Evolutionary conservation across 345 rosid genomes (phyloP).

Genomic region (Brassica nigra): DNA sequence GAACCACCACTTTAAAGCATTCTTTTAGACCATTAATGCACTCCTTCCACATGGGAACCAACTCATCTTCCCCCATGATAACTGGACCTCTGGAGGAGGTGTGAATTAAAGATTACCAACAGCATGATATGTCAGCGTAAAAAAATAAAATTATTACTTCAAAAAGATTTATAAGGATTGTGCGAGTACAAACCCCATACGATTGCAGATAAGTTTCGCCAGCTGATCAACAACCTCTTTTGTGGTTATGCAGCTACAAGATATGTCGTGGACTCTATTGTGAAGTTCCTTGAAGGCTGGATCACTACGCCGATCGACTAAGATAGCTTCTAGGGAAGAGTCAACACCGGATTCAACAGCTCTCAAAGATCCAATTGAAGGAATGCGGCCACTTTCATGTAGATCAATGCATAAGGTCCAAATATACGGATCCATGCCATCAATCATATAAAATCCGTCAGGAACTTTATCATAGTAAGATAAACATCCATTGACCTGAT

Average conservation of each 20-base stretch:
- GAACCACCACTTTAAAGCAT: slow-evolving; percentile 82
- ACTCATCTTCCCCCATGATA: slow-evolving; percentile 63
- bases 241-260: slow-evolving; percentile 66
- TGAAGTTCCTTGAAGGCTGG: slow-evolving; percentile 81
- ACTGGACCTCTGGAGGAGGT: slow-evolving; percentile 66
- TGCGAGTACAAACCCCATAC: slow-evolving; percentile 76
- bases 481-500: slow-evolving; percentile 94
- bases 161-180: slow-evolving; percentile 14
- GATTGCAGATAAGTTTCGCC: slow-evolving; percentile 87
- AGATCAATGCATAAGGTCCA: slow-evolving; percentile 91
- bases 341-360: slow-evolving; percentile 66
- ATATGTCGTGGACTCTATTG: slow-evolving; percentile 71
- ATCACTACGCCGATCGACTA: slow-evolving; percentile 79
- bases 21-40: slow-evolving; percentile 80
- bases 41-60: slow-evolving; percentile 72
- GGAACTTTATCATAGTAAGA: slow-evolving; percentile 93
- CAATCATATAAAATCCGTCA: slow-evolving; percentile 89
- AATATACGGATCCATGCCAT: slow-evolving; percentile 88
- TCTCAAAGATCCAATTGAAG: slow-evolving; percentile 80
- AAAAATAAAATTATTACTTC: slow-evolving; percentile 24
- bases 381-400: slow-evolving; percentile 86
- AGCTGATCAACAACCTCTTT: slow-evolving; percentile 94
- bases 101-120: slow-evolving; percentile 22
- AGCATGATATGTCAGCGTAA: slow-evolving; percentile 39
- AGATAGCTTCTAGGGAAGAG: slow-evolving; percentile 75